phyloP scores from a whole-genome alignment of 139 green algal species.

The Desmodesmus armatus region DNA sequence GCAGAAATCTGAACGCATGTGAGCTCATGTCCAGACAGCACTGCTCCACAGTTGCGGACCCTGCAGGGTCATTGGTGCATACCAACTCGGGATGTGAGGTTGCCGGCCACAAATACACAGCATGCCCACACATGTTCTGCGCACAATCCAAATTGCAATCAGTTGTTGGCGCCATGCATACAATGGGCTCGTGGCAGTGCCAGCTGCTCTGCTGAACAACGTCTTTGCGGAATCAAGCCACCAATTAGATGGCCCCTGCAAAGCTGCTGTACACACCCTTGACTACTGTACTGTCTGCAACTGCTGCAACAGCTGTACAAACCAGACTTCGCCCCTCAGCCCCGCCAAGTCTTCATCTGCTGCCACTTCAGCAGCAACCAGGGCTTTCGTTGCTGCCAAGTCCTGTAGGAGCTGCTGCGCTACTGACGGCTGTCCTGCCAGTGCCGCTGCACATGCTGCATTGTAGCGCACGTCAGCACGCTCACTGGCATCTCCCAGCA shows the following conservation, averaged over 20 bases:
- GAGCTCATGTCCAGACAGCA: no score
- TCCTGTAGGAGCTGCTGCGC: conserved; percentile 18
- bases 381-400: not conserved
- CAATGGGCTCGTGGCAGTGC: no score
- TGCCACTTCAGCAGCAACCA: conserved; percentile 14
- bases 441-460: conserved; percentile 58
- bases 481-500: conserved; percentile 54
- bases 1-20: no score
- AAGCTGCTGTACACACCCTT: not conserved
- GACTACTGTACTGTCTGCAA: not conserved
- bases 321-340: not conserved
- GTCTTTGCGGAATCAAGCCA: not conserved
- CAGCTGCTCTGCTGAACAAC: not conserved
- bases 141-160: not conserved
- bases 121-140: conserved; percentile 3
- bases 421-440: conserved; percentile 19
- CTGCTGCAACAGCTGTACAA: not conserved
- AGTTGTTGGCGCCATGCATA: no score
- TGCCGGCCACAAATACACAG: no score
- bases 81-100: no score
- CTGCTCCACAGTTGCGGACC: no score
- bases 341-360: conserved; percentile 34
- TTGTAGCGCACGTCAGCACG: conserved; percentile 69
- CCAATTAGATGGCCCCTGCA: not conserved
- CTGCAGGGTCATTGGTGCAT: no score